Evolutionary conservation across 306 rosid genomes (phyloP), one percentile per base, ranked within the genome.

Genomic region (Pyrus communis): DNA sequence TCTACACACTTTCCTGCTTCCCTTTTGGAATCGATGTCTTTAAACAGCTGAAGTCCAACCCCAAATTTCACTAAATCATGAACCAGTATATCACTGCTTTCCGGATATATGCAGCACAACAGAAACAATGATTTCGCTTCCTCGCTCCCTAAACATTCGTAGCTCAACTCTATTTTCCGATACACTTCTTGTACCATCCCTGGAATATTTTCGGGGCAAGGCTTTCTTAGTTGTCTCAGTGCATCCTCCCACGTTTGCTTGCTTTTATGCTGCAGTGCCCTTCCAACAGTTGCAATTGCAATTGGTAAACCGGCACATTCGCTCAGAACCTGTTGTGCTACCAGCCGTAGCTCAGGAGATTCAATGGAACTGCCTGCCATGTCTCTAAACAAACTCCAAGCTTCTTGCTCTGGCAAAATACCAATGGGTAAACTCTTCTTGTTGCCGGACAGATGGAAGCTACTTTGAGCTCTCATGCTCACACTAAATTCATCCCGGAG

Each of bases 291-390:
- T 0, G 77, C 77, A 14, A 84, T 78, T 74, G 83, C 68, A 79
- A 84, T 79, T 0, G 89, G 89, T 69, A 84, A 82, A 63, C 89
- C 79, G 23, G 11, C 78, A 54, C 88, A 88, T 31, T 52, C 43
- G 2, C 40, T 54, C 2, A 86, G 71, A 23, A 85, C 77, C 59
- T 88, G 49, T 6, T 55, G 19, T 0, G 89, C 89, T 28, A 76
- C 60, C 0, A 61, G 15, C n/a, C 3, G 46, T 18, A 68, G 67
- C 7, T 83, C 59, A 0, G 22, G 57, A 11, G 51, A 40, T 23
- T 68, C 51, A 2, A 68, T 3, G 18, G 4, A 68, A 46, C 19
- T 15, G 21, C 83, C 76, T 8, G 46, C 33, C 25, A 23, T 22
- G 42, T 73, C 57, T 27, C 67, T 69, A 22, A 66, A 27, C 22